phyloP scores from a whole-genome alignment of 148 eudicot species.

The Cornus florida region DNA sequence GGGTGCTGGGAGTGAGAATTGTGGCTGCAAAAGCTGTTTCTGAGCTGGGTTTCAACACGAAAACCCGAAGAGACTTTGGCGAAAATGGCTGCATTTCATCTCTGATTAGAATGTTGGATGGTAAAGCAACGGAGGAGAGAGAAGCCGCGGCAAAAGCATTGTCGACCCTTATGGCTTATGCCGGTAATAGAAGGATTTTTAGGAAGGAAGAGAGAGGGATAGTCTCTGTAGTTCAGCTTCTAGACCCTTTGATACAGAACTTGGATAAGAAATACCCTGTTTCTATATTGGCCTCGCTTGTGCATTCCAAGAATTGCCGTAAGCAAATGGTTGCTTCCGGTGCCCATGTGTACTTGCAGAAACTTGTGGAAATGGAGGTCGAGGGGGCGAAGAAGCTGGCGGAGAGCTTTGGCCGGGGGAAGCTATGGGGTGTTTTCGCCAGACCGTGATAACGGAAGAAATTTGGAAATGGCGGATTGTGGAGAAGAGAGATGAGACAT shows the following conservation, averaged over 20 bases:
- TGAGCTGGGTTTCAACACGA: conserved; percentile 53
- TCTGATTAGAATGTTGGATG: conserved; percentile 67
- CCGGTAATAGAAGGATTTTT: conserved; percentile 52
- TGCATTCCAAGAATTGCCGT: conserved; percentile 63
- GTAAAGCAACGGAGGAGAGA: conserved; percentile 75
- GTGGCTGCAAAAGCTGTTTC: conserved; percentile 64
- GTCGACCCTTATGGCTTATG: conserved; percentile 49
- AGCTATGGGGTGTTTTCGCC: conserved; percentile 85
- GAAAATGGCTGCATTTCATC: conserved; percentile 66
- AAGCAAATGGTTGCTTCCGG: conserved; percentile 72
- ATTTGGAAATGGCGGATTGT: not conserved
- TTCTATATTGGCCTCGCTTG: conserved; percentile 41
- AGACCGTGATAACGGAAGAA: conserved; percentile 30
- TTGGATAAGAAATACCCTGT: conserved; percentile 68
- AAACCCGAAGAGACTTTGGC: conserved; percentile 68
- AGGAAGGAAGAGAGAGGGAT: conserved; percentile 77
- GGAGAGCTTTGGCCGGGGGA: conserved; percentile 59
- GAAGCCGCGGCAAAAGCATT: conserved; percentile 70
- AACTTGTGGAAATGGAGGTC: conserved; percentile 67
- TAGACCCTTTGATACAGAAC: conserved; percentile 55
- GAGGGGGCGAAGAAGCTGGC: conserved; percentile 81
- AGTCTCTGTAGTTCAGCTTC: conserved; percentile 53
- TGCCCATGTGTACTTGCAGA: conserved; percentile 58
- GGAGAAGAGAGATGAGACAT: not conserved
- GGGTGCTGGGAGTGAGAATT: conserved; percentile 63